These are phyloP conservation scores for Lactifluus pinguis DNA, from an alignment of 768 basidiomycete genomes.

Conservation along the genomic window DNA sequence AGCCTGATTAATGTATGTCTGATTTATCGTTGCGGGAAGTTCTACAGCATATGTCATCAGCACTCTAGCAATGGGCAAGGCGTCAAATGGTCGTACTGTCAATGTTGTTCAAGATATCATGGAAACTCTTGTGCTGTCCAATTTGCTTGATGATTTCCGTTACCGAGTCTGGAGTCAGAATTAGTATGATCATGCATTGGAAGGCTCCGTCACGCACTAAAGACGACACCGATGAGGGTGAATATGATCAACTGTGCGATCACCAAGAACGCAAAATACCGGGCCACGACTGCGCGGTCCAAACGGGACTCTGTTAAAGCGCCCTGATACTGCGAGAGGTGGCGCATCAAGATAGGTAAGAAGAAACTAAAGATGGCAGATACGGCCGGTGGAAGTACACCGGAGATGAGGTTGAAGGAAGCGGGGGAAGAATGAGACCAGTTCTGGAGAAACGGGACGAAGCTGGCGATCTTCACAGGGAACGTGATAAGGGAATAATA, in stretches of 20 bases:
- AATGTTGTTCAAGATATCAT: constrained; percentile 37
- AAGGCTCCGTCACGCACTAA: constrained; percentile 45
- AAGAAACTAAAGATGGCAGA: constrained; percentile 85
- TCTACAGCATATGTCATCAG: constrained; percentile 32
- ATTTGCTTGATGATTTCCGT: constrained; percentile 40
- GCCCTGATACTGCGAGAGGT: constrained; percentile 64
- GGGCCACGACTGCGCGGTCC: constrained; percentile 85
- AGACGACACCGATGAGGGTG: constrained; percentile 83
- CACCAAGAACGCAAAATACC: constrained; percentile 91
- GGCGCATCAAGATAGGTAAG: constrained; percentile 87
- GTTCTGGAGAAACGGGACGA: constrained; percentile 61
- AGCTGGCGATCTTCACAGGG: constrained; percentile 43
- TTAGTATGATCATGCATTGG: not conserved
- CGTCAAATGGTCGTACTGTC: constrained; percentile 27
- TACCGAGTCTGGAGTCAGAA: constrained; percentile 24
- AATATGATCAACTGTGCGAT: constrained; percentile 93
- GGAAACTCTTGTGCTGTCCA: constrained; percentile 37
- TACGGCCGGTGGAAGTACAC: constrained; percentile 86
- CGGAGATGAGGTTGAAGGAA: constrained; percentile 79
- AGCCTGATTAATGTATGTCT: constrained; percentile 84
- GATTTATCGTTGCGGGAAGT: constrained; percentile 65
- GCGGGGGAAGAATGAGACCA: constrained; percentile 59
- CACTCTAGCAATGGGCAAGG: not conserved
- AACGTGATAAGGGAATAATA: constrained; percentile 10
- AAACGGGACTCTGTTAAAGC: constrained; percentile 63